A percentile compares a stretch with the other conserved stretches of the same genome.
Conservation (phyloP, 176 grass and related monocot species). For the Zoysia pacifica region DNA sequence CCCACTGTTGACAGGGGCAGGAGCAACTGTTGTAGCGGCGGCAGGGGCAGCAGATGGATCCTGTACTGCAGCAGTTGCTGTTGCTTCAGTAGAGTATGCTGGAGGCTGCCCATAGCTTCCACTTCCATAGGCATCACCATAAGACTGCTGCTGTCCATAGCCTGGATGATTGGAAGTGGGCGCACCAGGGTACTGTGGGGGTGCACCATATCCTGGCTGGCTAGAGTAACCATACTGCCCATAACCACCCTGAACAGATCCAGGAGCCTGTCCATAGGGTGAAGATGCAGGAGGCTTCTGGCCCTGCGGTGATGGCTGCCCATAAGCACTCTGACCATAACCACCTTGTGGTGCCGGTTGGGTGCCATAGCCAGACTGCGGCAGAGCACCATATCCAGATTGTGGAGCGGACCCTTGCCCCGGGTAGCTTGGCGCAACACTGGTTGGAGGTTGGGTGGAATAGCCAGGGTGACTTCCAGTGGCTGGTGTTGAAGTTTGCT, state of each 20-base stretch:
- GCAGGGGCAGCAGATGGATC: conserved; percentile 38
- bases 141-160: conserved; percentile 66
- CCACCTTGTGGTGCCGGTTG: conserved; percentile 51
- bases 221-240: conserved; percentile 60
- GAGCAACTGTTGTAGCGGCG: conserved; percentile 7
- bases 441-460: conserved; percentile 54
- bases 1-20: conserved; percentile 45
- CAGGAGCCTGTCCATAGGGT: conserved; percentile 63
- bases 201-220: conserved; percentile 55
- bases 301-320: conserved; percentile 48
- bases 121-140: conserved; percentile 64
- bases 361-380: conserved; percentile 56
- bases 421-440: conserved; percentile 58
- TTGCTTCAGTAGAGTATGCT: conserved; percentile 56
- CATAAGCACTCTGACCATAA: conserved; percentile 65
- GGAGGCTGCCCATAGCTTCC: conserved; percentile 59
- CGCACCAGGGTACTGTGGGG: background rate
- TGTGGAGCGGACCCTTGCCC: conserved; percentile 49
- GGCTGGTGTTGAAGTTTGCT: conserved; percentile 54
- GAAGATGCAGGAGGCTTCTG: conserved; percentile 43
- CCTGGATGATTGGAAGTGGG: conserved; percentile 35
- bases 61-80: conserved; percentile 34
- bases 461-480: conserved; percentile 57
- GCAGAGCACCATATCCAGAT: conserved; percentile 49
- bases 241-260: conserved; percentile 49